Evolutionary conservation across 2,329 filamentous ascomycete genomes (phyloP), one percentile per base, ranked within the genome.

Genomic region (Alternaria hordeiaustralica): DNA sequence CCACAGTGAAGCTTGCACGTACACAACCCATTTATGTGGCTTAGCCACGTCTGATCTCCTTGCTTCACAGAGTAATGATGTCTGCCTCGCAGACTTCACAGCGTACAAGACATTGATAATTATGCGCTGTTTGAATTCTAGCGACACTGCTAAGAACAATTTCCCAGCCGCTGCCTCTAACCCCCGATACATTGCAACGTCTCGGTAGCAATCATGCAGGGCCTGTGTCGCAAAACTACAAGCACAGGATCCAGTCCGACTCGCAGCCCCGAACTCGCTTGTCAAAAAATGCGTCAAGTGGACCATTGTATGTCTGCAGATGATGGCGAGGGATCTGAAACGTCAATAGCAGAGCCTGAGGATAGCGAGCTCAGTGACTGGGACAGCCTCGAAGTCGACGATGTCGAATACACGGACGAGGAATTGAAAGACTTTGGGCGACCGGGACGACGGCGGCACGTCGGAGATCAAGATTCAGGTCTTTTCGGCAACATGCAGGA

Each of bases 341-440:
- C 20, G 4, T 49, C 28, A 11, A 25, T 26, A 1, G 28, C 25
- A 21, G n/a, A 49, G 26, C 55, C 28, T 3, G 55, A 49, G 2
- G 15, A 33, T 1, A 10, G n/a, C 5, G 44, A 41, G 1, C 4
- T 23, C 5, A 33, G 55, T 4, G 55, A 57, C 2, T 33, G 44
- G 43, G 20, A 46, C 0, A 13, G 15, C 2, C 15, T 21, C 5
- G 28, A 57, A 15, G 4, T 58, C 9, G 9, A 60, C 2, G 50
- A 49, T 3, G 3, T 3, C 0, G 43, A 60, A 6, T 47, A 44
- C 49, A 55, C 41, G 2, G 58, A 60, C 21, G 28, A 47, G 9
- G 58, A 60, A 9, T 9, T 60, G 7, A 46, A 47, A n/a, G 58
- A 60, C 4, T 21, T 55, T 47, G 58, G 50, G 18, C 41, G 58